phyloP scores from a whole-genome alignment of 2,329 filamentous ascomycete genomes.

The Stachybotrys echinatus region DNA sequence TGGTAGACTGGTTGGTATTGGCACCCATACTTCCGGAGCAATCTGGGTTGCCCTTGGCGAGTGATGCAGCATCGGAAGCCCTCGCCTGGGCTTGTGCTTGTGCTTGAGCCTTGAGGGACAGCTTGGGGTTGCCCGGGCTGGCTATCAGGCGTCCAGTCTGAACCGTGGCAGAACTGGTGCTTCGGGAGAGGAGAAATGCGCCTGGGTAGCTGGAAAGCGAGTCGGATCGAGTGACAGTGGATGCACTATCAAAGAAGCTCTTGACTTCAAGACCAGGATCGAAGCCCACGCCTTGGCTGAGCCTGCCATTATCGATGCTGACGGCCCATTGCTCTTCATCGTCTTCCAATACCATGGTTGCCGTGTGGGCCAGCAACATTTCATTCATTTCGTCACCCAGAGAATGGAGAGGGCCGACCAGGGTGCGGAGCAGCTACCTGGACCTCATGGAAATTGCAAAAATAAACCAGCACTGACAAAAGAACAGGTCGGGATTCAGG shows the following conservation, averaged over 20 bases:
- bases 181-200: background rate
- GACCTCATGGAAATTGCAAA: background rate
- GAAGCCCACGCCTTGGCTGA: background rate
- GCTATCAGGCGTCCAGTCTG: background rate
- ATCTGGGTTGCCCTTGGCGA: background rate
- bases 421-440: background rate
- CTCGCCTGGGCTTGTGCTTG: background rate
- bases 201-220: background rate
- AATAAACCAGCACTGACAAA: background rate
- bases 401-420: background rate
- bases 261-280: background rate
- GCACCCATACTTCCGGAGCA: background rate
- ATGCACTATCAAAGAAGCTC: background rate
- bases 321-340: slow-evolving; percentile 1
- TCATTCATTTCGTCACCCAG: background rate
- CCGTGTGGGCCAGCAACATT: background rate
- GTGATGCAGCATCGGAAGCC: background rate
- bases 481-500: background rate
- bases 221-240: background rate
- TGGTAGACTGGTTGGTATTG: background rate
- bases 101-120: background rate
- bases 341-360: background rate
- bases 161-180: background rate
- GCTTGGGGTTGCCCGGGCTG: background rate
- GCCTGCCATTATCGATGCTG: background rate